Conservation (phyloP, 2,329 filamentous ascomycete species). For the Alternaria burnsii region DNA sequence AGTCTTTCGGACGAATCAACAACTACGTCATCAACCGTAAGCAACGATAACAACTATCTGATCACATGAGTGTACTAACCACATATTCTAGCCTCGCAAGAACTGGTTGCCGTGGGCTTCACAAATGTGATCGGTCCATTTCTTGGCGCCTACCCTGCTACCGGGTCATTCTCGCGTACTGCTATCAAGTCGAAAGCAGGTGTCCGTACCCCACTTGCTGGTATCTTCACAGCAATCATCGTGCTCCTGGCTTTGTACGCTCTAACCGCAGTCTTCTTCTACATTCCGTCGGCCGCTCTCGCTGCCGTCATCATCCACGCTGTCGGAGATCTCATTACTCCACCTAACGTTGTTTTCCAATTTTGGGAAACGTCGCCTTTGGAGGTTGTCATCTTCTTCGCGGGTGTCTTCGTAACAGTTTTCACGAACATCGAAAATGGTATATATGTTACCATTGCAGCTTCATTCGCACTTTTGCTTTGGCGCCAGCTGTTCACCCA, state of each 20-base stretch:
- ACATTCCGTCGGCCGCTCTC: conserved; percentile 83
- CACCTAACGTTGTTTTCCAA: conserved; percentile 89
- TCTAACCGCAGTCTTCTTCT: conserved; percentile 88
- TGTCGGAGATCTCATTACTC: conserved; percentile 89
- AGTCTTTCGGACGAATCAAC: conserved; percentile 94
- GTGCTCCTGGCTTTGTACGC: conserved; percentile 92
- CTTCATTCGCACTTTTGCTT: conserved; percentile 80
- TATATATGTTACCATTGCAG: conserved; percentile 83
- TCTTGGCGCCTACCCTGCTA: conserved; percentile 88
- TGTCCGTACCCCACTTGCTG: conserved; percentile 88
- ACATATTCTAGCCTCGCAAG: conserved; percentile 71
- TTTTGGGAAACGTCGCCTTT: conserved; percentile 94
- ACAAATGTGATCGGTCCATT: conserved; percentile 91
- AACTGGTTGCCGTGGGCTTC: conserved; percentile 91
- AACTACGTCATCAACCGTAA: conserved; percentile 87
- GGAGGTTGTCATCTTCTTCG: conserved; percentile 91
- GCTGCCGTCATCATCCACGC: conserved; percentile 95
- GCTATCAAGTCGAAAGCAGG: conserved; percentile 98
- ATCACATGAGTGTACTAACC: background rate
- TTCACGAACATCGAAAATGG: conserved; percentile 91
- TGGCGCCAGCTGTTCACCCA: conserved; percentile 84
- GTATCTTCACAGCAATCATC: conserved; percentile 84
- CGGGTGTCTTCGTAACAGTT: conserved; percentile 87
- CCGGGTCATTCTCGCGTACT: conserved; percentile 94
- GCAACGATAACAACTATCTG: background rate